Evolutionary conservation across 2,329 filamentous ascomycete genomes (phyloP).

Genomic region (Colletotrichum salicis): DNA sequence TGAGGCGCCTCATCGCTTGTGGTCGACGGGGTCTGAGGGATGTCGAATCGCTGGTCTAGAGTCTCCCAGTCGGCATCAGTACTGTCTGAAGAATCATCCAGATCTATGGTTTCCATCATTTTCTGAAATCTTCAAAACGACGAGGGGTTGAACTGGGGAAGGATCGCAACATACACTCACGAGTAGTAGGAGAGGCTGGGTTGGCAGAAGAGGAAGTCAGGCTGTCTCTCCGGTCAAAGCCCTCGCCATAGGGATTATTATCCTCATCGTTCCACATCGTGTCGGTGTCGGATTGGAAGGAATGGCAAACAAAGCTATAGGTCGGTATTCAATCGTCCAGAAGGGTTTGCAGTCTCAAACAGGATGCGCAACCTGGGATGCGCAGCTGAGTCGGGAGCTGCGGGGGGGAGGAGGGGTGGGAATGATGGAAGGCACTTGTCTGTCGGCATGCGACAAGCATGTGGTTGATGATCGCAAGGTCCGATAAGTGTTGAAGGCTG

Average conservation of each 20-base stretch:
- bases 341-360: slow-evolving; percentile 29
- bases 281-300: neutral
- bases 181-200: slow-evolving; percentile 69
- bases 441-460: slow-evolving; percentile 11
- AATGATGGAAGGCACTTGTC: neutral
- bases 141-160: neutral
- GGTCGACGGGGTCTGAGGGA: slow-evolving; percentile 77
- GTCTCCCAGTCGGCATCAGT: slow-evolving; percentile 57
- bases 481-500: neutral
- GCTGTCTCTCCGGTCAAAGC: slow-evolving; percentile 88
- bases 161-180: slow-evolving; percentile 52
- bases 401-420: slow-evolving; percentile 29
- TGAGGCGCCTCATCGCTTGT: slow-evolving; percentile 75
- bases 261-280: slow-evolving; percentile 99
- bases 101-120: slow-evolving; percentile 51
- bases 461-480: neutral
- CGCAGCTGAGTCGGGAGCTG: slow-evolving; percentile 33
- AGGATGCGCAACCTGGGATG: slow-evolving; percentile 28
- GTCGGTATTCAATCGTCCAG: slow-evolving; percentile 17
- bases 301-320: slow-evolving; percentile 23
- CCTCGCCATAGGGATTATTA: slow-evolving; percentile 94
- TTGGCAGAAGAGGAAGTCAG: slow-evolving; percentile 75
- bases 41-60: slow-evolving; percentile 69
- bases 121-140: slow-evolving; percentile 34
- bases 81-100: slow-evolving; percentile 49